Percentiles rank a stretch among this genome's conserved stretches.
These are phyloP conservation scores for Vachellia pachyceras DNA, from an alignment of 306 rosid species.

Conservation along the genomic window DNA sequence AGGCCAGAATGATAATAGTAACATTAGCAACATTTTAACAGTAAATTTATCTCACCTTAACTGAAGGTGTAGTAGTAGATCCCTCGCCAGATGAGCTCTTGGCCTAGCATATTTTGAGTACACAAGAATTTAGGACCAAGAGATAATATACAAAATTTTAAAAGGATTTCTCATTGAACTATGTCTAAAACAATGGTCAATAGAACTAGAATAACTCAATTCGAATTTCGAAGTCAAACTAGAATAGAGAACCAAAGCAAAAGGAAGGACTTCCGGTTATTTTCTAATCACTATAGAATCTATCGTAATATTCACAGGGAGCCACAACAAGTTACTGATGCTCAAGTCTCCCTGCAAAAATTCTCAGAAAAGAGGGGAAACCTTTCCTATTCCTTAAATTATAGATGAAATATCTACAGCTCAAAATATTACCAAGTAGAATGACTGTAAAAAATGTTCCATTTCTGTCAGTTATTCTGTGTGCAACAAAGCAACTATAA, in stretches of 20 bases:
- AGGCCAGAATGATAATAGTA: constrained; percentile 29
- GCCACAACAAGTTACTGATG: not conserved
- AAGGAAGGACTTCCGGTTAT: too few relatives aligned
- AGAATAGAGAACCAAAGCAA: not conserved
- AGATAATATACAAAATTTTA: not conserved
- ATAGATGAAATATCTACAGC: not conserved
- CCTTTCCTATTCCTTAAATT: not conserved
- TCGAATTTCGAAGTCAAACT: not conserved
- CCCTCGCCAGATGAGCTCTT: constrained; percentile 68
- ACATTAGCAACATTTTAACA: constrained; percentile 20
- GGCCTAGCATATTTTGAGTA: constrained; percentile 51
- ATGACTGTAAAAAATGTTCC: not conserved
- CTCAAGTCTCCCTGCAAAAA: not conserved
- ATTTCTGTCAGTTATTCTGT: not conserved
- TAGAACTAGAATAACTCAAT: constrained; percentile 9
- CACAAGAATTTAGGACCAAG: constrained; percentile 30
- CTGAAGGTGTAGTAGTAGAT: constrained; percentile 56
- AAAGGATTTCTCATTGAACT: not conserved
- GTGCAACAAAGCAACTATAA: not conserved
- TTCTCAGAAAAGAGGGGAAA: not conserved
- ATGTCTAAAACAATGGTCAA: not conserved
- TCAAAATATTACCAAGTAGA: not conserved
- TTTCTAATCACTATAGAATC: not conserved
- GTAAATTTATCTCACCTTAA: constrained; percentile 52
- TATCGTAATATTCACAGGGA: not conserved